A percentile compares a stretch with the other conserved stretches of the same genome.
phyloP scores from a whole-genome alignment of 1,139 yeast genomes.

The Taiozyma sp. region DNA sequence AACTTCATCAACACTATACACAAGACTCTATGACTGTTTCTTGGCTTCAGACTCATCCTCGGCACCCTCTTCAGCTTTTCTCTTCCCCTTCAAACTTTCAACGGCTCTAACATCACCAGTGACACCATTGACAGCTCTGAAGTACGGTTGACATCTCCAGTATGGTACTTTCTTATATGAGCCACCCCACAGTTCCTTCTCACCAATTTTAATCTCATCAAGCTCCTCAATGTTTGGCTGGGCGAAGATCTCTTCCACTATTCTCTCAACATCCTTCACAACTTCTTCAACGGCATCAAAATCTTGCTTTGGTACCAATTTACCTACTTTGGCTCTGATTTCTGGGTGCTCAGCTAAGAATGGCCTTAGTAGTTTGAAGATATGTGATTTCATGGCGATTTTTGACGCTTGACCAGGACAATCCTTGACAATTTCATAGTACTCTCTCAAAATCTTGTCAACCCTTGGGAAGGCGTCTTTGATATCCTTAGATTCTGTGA shows the following conservation, averaged over 20 bases:
- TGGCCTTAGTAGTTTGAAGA: conserved; percentile 79
- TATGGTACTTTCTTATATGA: conserved; percentile 79
- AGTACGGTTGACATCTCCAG: conserved; percentile 96
- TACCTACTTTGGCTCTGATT: conserved; percentile 68
- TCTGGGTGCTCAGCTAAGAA: conserved; percentile 73
- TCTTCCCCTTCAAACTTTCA: conserved; percentile 24
- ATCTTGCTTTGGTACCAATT: conserved; percentile 36
- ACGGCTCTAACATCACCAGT: conserved; percentile 40
- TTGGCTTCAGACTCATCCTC: neutral
- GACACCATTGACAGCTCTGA: conserved; percentile 76
- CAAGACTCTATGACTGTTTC: neutral
- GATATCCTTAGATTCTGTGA: conserved; percentile 37
- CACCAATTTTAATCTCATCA: conserved; percentile 53
- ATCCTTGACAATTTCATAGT: conserved; percentile 72
- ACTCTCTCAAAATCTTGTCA: conserved; percentile 77
- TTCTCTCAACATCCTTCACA: conserved; percentile 59
- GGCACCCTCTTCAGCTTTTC: conserved; percentile 2
- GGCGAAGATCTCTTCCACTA: conserved; percentile 51
- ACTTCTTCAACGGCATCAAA: conserved; percentile 64
- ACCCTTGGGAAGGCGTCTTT: conserved; percentile 81
- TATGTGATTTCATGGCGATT: conserved; percentile 86
- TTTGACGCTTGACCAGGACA: conserved; percentile 71
- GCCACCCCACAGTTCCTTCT: conserved; percentile 70
- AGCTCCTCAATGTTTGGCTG: conserved; percentile 37
- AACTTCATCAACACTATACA: neutral